Evolutionary conservation across 1,284 basidiomycete species (phyloP).

Genomic region (Rhodotorula sp.): DNA sequence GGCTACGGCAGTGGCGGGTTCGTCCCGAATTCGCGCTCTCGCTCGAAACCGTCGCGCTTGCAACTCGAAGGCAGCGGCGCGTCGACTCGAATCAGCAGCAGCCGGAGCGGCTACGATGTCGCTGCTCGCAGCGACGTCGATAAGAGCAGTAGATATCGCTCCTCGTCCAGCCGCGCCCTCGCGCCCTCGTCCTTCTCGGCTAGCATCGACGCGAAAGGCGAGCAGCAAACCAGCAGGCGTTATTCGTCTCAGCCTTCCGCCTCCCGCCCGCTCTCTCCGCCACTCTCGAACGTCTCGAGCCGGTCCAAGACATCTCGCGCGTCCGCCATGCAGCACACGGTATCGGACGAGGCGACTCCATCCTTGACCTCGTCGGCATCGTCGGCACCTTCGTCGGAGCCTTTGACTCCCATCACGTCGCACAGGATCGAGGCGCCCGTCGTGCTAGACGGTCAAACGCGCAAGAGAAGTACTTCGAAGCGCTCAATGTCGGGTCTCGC

Average conservation of each 20-base stretch:
- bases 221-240: conserved; percentile 16
- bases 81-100: not conserved
- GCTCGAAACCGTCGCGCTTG: not conserved
- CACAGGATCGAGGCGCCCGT: not conserved
- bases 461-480: conserved; percentile 3
- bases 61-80: not conserved
- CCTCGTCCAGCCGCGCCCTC: not conserved
- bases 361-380: conserved; percentile 27
- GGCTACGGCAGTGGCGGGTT: not conserved
- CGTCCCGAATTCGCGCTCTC: not conserved
- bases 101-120: not conserved
- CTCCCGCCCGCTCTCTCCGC: conserved; percentile 10
- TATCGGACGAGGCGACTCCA: conserved; percentile 15
- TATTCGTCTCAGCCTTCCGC: conserved; percentile 16
- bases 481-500: not conserved
- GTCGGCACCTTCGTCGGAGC: conserved; percentile 8
- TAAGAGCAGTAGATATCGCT: not conserved
- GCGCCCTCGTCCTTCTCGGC: conserved; percentile 5
- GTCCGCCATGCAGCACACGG: conserved; percentile 5
- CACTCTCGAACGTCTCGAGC: conserved; percentile 3
- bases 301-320: not conserved
- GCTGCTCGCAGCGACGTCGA: conserved; percentile 8
- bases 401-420: conserved; percentile 10
- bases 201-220: not conserved
- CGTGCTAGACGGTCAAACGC: conserved; percentile 4